A percentile compares a stretch with the other conserved stretches of the same genome.
Conservation (phyloP, 495 filamentous ascomycete genomes). For the Aspergillus cristatus region DNA sequence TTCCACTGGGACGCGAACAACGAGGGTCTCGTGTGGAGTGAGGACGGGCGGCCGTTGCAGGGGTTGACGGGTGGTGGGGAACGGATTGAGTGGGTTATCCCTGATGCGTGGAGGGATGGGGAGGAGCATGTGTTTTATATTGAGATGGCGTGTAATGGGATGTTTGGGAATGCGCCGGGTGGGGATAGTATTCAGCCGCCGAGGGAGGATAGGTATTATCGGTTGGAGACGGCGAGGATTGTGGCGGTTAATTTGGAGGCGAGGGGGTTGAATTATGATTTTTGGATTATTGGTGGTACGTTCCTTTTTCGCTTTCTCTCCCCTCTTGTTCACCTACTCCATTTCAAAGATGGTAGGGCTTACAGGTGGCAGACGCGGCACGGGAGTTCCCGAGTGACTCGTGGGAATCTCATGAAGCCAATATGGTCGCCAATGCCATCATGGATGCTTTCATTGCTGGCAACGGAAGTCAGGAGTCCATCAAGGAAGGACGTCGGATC, state of each 20-base stretch:
- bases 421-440: conserved; percentile 74
- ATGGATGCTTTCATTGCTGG: conserved; percentile 82
- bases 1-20: conserved; percentile 93
- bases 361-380: conserved; percentile 49
- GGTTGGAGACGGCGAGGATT: conserved; percentile 71
- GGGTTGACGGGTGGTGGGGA: conserved; percentile 90
- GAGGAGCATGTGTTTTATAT: conserved; percentile 84
- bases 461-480: conserved; percentile 61
- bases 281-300: conserved; percentile 76
- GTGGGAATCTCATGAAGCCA: conserved; percentile 79
- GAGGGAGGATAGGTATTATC: conserved; percentile 68
- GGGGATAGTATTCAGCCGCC: conserved; percentile 88
- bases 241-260: conserved; percentile 82
- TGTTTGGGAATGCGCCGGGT: conserved; percentile 88
- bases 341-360: too few species aligned
- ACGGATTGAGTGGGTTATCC: conserved; percentile 81
- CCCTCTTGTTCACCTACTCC: not conserved
- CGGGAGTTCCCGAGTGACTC: conserved; percentile 70
- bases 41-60: conserved; percentile 81
- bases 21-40: conserved; percentile 83
- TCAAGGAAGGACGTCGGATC: conserved; percentile 70
- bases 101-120: conserved; percentile 68
- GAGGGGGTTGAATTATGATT: conserved; percentile 75
- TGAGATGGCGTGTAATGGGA: conserved; percentile 97
- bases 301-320: not conserved